Base-by-base conservation (phyloP, 2,329 filamentous ascomycete genomes). In the Diaporthe capsici region DNA sequence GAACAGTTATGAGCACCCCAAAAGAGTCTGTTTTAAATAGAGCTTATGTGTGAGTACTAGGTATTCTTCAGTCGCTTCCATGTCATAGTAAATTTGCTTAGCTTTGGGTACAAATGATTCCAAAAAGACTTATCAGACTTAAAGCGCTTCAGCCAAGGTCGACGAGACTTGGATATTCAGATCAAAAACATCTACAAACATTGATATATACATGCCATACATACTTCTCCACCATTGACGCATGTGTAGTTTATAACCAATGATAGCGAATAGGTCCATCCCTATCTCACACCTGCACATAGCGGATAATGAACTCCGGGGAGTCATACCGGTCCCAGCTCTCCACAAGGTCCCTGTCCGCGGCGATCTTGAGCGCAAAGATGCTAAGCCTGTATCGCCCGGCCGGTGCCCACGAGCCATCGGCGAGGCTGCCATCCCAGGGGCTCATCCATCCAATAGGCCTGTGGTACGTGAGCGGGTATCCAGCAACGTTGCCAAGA, bases 371-470 rank as follows among this genome's bases (percentile, higher is more conserved):
- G 49, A 82, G 58, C 10, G 76, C 80, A 22, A 78, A 76, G 28
- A 78, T 77, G 28, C 80, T 76, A 25, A 83, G 76, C 57, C 60
- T 68, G 57, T 83, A 83, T 3, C 28, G 47, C 1, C 81, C 81
- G 61, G 78, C 80, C 1, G 80, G 78, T 6, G 80, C 78, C 17
- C 78, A 73, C 0, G 72, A 78, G 1, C 81, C 77, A 53, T 82
- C 80, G 1, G 68, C 76, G 37, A 82, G 67, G 51, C 77, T 47
- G 4, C 81, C 81, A 22, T 39, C 76, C 71, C 81, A 82, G 28
- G 72, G 73, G 37, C 76, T 68, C 0, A 65, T 61, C 51, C 75
- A 73, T 4, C 65, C 63, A 3, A 71, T 67, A 0, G 79, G 70
- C 9, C 73, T 57, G 2, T 75, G 57, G 49, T 77, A 78, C 58